Evolutionary conservation across 1,139 yeast genomes (phyloP).

Genomic region (Kluyveromyces marxianus): DNA sequence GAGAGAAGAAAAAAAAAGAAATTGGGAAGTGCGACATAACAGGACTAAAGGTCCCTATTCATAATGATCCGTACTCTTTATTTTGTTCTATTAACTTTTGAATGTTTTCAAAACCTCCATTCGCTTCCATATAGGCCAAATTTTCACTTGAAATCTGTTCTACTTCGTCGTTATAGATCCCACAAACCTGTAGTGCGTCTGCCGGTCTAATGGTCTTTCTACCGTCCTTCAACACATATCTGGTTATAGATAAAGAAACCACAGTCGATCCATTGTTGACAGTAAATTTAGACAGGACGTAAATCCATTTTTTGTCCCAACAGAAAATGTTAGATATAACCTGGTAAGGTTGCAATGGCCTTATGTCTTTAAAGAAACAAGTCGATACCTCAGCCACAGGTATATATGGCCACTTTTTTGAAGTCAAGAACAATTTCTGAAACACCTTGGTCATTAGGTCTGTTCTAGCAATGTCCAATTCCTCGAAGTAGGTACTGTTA

Average conservation of each 20-base stretch:
- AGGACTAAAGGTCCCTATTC: background rate
- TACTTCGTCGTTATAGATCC: slow-evolving; percentile 47
- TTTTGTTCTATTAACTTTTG: slow-evolving; percentile 18
- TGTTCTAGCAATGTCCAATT: slow-evolving; percentile 73
- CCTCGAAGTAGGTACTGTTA: slow-evolving; percentile 79
- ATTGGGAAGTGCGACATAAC: background rate
- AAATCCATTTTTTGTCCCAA: slow-evolving; percentile 88
- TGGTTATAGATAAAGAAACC: slow-evolving; percentile 62
- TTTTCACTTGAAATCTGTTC: slow-evolving; percentile 37
- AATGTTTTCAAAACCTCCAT: slow-evolving; percentile 28
- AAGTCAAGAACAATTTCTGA: slow-evolving; percentile 41
- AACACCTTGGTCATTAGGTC: slow-evolving; percentile 51
- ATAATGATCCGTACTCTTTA: slow-evolving; percentile 9
- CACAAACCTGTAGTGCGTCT: slow-evolving; percentile 50
- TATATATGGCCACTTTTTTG: slow-evolving; percentile 52
- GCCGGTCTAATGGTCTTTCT: slow-evolving; percentile 63
- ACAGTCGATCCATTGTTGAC: slow-evolving; percentile 35
- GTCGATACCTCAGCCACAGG: slow-evolving; percentile 74
- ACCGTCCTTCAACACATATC: slow-evolving; percentile 71
- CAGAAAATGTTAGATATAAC: slow-evolving; percentile 58
- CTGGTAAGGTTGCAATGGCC: slow-evolving; percentile 51
- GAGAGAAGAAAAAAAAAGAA: background rate
- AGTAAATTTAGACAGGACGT: slow-evolving; percentile 54
- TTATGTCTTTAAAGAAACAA: slow-evolving; percentile 64
- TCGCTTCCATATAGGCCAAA: slow-evolving; percentile 23